These are phyloP conservation scores for Volvox carteri DNA, from an alignment of 163 green algal genomes.

Conservation along the genomic window DNA sequence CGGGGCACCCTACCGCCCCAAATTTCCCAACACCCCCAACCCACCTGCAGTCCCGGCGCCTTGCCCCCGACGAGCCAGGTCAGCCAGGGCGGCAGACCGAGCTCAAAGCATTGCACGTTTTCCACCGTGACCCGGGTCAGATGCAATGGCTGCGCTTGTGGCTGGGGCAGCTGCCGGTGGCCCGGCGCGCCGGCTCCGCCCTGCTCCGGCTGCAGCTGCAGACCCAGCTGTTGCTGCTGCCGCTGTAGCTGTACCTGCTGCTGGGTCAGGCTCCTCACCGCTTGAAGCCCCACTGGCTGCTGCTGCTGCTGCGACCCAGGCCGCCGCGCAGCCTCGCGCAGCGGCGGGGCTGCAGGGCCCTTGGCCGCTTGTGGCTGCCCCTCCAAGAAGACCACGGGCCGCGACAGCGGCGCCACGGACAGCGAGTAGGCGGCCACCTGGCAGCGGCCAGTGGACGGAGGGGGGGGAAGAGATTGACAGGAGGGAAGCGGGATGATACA, in stretches of 20 bases:
- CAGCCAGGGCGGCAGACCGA: slow-evolving; percentile 19
- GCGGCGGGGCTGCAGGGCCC: too few relatives aligned
- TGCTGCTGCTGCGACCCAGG: neutral
- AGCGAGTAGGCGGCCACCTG: slow-evolving; percentile 48
- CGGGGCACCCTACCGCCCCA: too few relatives aligned
- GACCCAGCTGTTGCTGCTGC: neutral
- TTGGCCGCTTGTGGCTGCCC: neutral
- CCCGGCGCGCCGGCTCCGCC: neutral
- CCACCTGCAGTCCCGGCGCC: slow-evolving; percentile 19
- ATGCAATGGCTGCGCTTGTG: slow-evolving; percentile 3
- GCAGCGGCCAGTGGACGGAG: neutral
- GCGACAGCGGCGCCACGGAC: slow-evolving; percentile 27
- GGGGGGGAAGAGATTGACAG: neutral
- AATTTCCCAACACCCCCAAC: too few relatives aligned
- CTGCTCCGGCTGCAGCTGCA: neutral
- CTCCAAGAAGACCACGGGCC: neutral
- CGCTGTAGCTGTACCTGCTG: neutral
- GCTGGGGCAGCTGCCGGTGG: neutral
- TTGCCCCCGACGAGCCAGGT: slow-evolving; percentile 37
- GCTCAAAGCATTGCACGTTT: slow-evolving; percentile 43
- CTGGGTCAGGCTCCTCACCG: neutral
- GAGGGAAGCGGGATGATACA: too few relatives aligned
- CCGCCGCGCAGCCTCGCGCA: neutral
- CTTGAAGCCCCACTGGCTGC: neutral
- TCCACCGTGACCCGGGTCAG: slow-evolving; percentile 44